These are phyloP conservation scores for Ceratobasidium sp. DNA, from an alignment of 1,284 basidiomycete genomes.

Conservation along the genomic window DNA sequence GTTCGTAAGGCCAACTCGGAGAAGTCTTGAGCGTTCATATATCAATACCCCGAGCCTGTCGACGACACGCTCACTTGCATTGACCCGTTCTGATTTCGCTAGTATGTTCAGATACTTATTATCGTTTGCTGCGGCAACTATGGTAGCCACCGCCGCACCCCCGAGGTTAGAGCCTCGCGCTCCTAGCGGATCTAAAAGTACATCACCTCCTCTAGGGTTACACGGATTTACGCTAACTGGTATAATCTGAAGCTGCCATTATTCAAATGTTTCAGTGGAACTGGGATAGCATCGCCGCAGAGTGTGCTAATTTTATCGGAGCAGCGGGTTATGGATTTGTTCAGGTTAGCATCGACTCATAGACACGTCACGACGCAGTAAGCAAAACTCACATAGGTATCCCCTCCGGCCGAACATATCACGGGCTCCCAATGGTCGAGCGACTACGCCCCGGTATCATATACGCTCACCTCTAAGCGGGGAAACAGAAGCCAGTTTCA, in stretches of 20 bases:
- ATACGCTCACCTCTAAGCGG: constrained; percentile 50
- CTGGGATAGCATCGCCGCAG: constrained; percentile 44
- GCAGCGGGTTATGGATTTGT: constrained; percentile 46
- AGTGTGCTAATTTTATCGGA: constrained; percentile 44
- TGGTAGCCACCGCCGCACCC: not conserved
- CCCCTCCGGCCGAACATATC: constrained; percentile 27
- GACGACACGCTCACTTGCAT: too few relatives aligned
- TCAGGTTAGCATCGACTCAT: constrained; percentile 50
- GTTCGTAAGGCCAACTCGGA: too few relatives aligned
- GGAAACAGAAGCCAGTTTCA: constrained; percentile 50
- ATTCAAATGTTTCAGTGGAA: constrained; percentile 46
- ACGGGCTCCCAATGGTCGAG: not conserved
- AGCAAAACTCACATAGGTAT: not conserved
- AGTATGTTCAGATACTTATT: not conserved
- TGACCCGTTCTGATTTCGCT: not conserved
- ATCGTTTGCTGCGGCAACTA: not conserved
- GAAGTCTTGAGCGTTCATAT: too few relatives aligned
- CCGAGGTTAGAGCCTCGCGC: constrained; percentile 7
- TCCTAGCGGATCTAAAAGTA: constrained; percentile 13
- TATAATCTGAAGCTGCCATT: constrained; percentile 32
- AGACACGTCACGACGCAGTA: constrained; percentile 26
- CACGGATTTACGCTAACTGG: too few relatives aligned
- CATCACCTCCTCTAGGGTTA: not conserved
- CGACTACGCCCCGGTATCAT: constrained; percentile 32
- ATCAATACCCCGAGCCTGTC: too few relatives aligned